These are phyloP conservation scores for Rhodotorula sp. DNA, from an alignment of 1,284 basidiomycete species.

Conservation along the genomic window DNA sequence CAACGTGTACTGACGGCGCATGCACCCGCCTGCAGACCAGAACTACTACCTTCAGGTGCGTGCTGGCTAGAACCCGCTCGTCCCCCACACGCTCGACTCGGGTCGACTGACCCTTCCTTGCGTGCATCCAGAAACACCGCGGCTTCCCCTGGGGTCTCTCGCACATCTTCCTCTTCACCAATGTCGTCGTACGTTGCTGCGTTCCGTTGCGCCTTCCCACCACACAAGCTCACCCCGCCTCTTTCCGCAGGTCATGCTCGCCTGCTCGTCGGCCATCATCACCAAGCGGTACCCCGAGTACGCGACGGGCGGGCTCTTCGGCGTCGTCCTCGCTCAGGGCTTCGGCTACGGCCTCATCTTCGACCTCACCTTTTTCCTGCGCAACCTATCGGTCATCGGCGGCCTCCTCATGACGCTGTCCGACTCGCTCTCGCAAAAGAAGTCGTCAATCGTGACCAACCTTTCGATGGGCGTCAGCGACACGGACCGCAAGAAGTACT, in stretches of 20 bases:
- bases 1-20: not conserved
- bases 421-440: slow-evolving; percentile 78
- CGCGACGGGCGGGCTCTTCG: slow-evolving; percentile 83
- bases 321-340: slow-evolving; percentile 88
- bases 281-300: slow-evolving; percentile 83
- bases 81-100: not conserved
- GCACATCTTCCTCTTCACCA: slow-evolving; percentile 86
- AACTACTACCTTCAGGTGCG: slow-evolving; percentile 82
- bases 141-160: slow-evolving; percentile 93
- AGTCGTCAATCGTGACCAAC: slow-evolving; percentile 88
- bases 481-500: slow-evolving; percentile 97
- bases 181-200: slow-evolving; percentile 76
- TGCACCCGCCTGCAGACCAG: slow-evolving; percentile 64
- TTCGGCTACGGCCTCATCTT: slow-evolving; percentile 94
- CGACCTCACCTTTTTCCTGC: slow-evolving; percentile 99
- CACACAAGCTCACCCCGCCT: not conserved
- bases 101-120: not conserved
- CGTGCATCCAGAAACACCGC: slow-evolving; percentile 65
- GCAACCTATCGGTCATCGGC: slow-evolving; percentile 87
- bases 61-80: fast-evolving
- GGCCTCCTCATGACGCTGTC: slow-evolving; percentile 97
- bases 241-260: slow-evolving; percentile 78
- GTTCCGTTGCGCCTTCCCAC: not conserved
- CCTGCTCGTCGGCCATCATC: slow-evolving; percentile 84
- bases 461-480: slow-evolving; percentile 78